phyloP scores from a whole-genome alignment of 176 grass and related monocot species.

The Carex kokanica region DNA sequence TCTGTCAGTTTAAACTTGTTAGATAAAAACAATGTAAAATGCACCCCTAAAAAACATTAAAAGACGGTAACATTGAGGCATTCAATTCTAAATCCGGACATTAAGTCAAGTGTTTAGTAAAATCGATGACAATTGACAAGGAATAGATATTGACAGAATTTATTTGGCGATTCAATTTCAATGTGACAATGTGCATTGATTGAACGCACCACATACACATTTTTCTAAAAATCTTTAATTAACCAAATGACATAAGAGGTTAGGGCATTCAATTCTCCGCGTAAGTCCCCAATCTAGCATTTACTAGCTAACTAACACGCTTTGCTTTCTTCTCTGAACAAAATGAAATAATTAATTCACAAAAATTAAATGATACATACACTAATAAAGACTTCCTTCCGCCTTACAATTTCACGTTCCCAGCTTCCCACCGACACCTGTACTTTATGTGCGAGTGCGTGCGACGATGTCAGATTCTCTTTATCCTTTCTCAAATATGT shows the following conservation, averaged over 20 bases:
- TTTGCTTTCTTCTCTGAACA: background rate
- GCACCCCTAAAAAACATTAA: too few relatives aligned
- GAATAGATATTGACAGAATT: too few relatives aligned
- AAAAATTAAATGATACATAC: background rate
- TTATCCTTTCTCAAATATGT: background rate
- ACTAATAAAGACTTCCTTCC: background rate
- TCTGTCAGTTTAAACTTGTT: too few relatives aligned
- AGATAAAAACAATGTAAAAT: too few relatives aligned
- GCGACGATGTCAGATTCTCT: background rate
- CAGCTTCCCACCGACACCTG: constrained; percentile 12
- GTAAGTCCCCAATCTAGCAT: background rate
- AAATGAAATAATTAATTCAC: background rate
- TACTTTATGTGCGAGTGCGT: background rate
- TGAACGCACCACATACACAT: background rate
- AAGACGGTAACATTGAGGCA: background rate
- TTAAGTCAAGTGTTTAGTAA: too few relatives aligned
- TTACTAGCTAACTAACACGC: background rate
- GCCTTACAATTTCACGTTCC: background rate
- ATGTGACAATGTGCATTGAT: background rate
- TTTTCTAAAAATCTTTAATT: too few relatives aligned
- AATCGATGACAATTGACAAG: too few relatives aligned
- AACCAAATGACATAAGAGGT: too few relatives aligned
- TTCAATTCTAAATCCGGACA: too few relatives aligned
- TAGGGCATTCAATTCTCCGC: background rate
- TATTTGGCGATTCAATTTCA: background rate